Evolutionary conservation across 2,329 filamentous ascomycete genomes (phyloP).

Genomic region (Xylariaceae sp.): DNA sequence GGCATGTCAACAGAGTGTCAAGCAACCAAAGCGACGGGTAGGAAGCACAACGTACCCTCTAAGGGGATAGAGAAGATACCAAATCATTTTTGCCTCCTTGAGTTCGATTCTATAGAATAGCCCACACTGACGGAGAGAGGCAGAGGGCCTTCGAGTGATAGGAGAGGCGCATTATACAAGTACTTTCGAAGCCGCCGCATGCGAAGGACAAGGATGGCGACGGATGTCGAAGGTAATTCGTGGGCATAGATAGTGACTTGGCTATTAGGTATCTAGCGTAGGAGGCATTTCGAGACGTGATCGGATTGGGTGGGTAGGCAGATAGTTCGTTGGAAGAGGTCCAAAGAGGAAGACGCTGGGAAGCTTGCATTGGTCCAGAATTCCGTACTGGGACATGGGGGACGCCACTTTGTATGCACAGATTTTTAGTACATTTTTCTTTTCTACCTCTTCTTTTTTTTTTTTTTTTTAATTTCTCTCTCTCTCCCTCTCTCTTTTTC

Average conservation of each 20-base stretch:
- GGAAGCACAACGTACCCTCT: conserved; percentile 62
- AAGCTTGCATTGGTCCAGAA: neutral
- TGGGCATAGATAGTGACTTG: conserved; percentile 2
- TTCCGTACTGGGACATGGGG: neutral
- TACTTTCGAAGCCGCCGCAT: conserved; percentile 14
- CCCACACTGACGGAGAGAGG: conserved; percentile 19
- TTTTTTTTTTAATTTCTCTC: too few relatives aligned
- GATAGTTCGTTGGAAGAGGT: neutral
- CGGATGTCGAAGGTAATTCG: neutral
- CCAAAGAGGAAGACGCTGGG: neutral
- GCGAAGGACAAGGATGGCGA: conserved; percentile 2
- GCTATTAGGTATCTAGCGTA: conserved; percentile 12
- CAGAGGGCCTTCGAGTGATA: conserved; percentile 20
- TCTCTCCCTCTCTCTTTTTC: too few relatives aligned
- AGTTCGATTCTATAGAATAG: conserved; percentile 15
- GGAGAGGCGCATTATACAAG: conserved; percentile 20
- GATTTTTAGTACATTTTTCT: too few relatives aligned
- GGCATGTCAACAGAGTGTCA: conserved; percentile 23
- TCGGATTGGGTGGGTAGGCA: neutral
- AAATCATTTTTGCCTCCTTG: conserved; percentile 61
- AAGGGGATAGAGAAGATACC: conserved; percentile 77
- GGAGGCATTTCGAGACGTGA: conserved; percentile 15
- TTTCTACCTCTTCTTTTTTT: too few relatives aligned
- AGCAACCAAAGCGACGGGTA: neutral
- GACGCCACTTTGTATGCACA: too few relatives aligned